Base-by-base conservation (phyloP, 169 alveolate genomes). In the Babesia gibsoni region DNA sequence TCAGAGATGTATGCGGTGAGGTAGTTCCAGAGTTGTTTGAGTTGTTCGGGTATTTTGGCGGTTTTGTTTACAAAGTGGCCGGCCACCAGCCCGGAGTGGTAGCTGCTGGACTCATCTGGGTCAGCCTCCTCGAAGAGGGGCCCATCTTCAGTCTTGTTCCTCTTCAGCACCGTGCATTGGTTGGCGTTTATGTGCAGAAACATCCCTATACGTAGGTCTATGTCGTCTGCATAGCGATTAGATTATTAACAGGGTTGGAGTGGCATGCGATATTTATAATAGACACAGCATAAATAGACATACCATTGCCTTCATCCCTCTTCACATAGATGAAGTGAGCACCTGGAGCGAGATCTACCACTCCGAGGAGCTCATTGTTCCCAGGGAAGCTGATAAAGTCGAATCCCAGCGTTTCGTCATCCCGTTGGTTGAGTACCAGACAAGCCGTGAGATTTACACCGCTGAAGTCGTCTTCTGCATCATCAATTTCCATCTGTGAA, bases 321-420 rank as follows among this genome's bases (percentile, higher is more conserved):
- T 74, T 74, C 5, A 65, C 59, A 42, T 74, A 74, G 20, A 74
- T 39, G 52, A 74, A 74, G 37, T 74, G 84, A 25, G 80, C 67
- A 8, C 84, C 84, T 8, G 84, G 84, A 12, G 63, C 32, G 22
- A 74, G 70, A 43, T 74, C 53, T 22, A 68, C 20, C 29, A 74
- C 68, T 27, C 84, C 84, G 18, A 65, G 25, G 27, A 74, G 79
- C 33, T 46, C 57, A 37, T 65, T 65, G 7, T 27, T 32, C 2
- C 59, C 74, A 1, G 84, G 84, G n/a, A 74, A 61, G 16, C 68
- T 37, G 22, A 74, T 64, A 33, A 74, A 74, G 61, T 74, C 84
- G 25, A 74, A 65, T 9, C 84, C 84, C 18, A 74, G 68, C 9
- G 23, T 4, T 63, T 74, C 84, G 42, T 74, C 79, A 27, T 39